Conservation (phyloP, 257 asterid genomes). For the Plantago ovata region DNA sequence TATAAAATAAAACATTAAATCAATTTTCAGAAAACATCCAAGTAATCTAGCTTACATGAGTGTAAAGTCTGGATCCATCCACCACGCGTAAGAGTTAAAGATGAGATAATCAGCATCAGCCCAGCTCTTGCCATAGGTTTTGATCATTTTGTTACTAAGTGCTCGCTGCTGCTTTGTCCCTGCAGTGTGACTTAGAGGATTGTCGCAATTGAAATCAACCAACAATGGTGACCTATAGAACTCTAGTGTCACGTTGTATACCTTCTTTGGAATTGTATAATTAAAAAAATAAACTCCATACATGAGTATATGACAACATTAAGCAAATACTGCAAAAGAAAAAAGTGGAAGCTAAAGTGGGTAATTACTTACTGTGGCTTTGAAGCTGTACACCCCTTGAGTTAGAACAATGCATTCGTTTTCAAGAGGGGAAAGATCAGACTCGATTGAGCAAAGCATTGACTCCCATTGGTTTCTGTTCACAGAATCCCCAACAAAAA, state of each 20-base stretch:
- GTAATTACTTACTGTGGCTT: conserved; percentile 33
- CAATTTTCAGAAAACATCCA: not conserved
- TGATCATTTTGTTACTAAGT: conserved; percentile 44
- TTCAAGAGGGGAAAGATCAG: conserved; percentile 31
- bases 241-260: conserved; percentile 61
- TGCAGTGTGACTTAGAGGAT: conserved; percentile 39
- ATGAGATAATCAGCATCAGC: conserved; percentile 70
- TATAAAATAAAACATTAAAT: not conserved
- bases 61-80: conserved; percentile 51
- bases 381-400: conserved; percentile 30
- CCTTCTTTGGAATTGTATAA: conserved; percentile 33
- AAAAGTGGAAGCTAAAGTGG: not conserved
- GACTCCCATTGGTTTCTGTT: conserved; percentile 62
- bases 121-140: conserved; percentile 73
- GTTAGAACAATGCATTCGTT: conserved; percentile 1
- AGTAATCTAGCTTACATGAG: conserved; percentile 50
- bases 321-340: not conserved
- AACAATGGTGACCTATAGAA: conserved; percentile 86
- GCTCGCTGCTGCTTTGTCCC: conserved; percentile 37
- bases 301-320: not conserved
- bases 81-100: conserved; percentile 73
- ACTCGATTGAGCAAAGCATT: conserved; percentile 52
- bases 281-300: not conserved
- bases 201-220: conserved; percentile 81
- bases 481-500: conserved; percentile 73